Evolutionary conservation across 2,329 filamentous ascomycete genomes (phyloP), one percentile per base, ranked within the genome.

Genomic region (Stagonosporopsis cucurbitacearum): DNA sequence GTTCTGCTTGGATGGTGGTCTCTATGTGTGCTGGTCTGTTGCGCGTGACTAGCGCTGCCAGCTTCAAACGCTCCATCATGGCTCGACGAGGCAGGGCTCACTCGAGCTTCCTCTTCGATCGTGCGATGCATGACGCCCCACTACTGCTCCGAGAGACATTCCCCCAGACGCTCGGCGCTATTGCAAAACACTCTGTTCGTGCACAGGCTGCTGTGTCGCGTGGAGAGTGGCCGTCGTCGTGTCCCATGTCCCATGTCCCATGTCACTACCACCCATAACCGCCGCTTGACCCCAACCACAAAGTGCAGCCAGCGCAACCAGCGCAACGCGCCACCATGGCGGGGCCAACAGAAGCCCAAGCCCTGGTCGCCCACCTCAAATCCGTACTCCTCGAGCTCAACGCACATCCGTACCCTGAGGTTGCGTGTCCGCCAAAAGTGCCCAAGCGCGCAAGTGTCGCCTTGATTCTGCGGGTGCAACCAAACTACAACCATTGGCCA

Each of bases 401-500:
- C 42, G 62, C 73, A 4, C 72, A 79, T 48, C 80, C 81, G 19
- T 84, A 82, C 59, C 80, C 82, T 1, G 70, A 79, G 36, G 72
- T 84, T 39, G 71, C 77, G 13, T 81, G 78, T 48, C 81, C 82
- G 22, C 78, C 81, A 19, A 69, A 72, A 30, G 79, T 81, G 63
- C 81, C 80, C 57, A 85, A 84, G 68, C 81, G 87, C 58, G 87
- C 87, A n/a, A 87, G 86, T 3, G 86, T 89, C 36, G 86, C 87
- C 20, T 73, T 88, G 43, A 83, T 89, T 43, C 76, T 90, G 43
- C 85, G 87, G 58, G 78, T 89, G 23, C 82, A 85, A 48, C 86
- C 86, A 15, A 78, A 80, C 15, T 84, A 83, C 67, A 66, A 80
- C 22, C 79, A 86, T 64, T 83, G 81, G 77, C 82, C 84, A 7